phyloP scores from a whole-genome alignment of 768 basidiomycete species.

The Lentinula boryana region DNA sequence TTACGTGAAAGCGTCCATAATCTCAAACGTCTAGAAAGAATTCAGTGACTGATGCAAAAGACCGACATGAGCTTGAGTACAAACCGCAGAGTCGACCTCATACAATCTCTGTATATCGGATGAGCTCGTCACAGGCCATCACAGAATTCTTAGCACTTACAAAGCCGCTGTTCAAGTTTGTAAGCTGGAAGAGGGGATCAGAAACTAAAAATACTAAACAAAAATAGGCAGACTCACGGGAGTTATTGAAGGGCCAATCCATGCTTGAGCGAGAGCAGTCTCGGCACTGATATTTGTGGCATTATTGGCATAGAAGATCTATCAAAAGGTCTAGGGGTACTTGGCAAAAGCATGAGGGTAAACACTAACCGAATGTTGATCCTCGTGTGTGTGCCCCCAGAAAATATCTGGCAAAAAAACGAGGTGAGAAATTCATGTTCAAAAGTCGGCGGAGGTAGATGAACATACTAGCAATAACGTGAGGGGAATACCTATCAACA shows the following conservation, averaged over 20 bases:
- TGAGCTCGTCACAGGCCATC: constrained; percentile 16
- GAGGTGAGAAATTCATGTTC: constrained; percentile 9
- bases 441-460: not conserved
- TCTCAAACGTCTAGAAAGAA: constrained; percentile 58
- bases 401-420: constrained; percentile 50
- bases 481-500: constrained; percentile 73
- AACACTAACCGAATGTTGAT: constrained; percentile 51
- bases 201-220: not conserved
- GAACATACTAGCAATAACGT: constrained; percentile 66
- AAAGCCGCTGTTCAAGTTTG: constrained; percentile 73
- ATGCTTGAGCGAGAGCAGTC: constrained; percentile 40
- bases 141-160: not conserved
- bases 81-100: constrained; percentile 63
- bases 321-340: not conserved
- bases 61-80: constrained; percentile 11
- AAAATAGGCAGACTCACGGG: constrained; percentile 23
- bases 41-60: not conserved
- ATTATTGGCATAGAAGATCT: constrained; percentile 75
- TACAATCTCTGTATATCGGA: constrained; percentile 36
- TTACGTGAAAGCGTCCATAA: constrained; percentile 74
- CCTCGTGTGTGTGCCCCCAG: constrained; percentile 75
- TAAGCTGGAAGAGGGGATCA: constrained; percentile 21
- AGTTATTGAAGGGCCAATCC: constrained; percentile 69
- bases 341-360: not conserved
- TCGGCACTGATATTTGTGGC: constrained; percentile 50